These are phyloP conservation scores for Cyanidiococcus yangmingshanensis DNA, from an alignment of 23 red algal genomes.

Conservation along the genomic window DNA sequence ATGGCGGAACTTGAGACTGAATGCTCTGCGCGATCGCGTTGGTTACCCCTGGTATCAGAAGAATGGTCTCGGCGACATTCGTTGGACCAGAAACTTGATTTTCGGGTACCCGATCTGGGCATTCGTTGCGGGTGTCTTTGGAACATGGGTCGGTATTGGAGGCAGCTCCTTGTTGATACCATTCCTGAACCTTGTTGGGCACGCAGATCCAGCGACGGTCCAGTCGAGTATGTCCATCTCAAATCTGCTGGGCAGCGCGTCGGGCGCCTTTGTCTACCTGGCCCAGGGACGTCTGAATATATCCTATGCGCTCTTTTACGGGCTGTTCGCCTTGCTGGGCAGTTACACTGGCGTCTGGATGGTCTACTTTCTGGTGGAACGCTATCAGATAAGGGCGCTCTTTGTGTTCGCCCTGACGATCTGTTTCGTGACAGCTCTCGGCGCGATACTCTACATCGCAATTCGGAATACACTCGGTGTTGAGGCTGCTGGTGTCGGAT, in stretches of 20 bases:
- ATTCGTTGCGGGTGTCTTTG: neutral
- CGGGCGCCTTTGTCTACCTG: conserved; percentile 17
- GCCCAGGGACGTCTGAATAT: conserved; percentile 11
- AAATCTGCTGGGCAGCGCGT: conserved; percentile 2
- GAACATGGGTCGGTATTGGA: conserved; percentile 4
- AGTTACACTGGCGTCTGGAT: conserved; percentile 16
- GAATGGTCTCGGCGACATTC: neutral
- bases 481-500: conserved; percentile 10
- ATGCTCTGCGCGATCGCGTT: neutral
- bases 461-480: conserved; percentile 1
- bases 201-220: neutral
- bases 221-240: conserved; percentile 12
- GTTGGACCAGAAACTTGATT: neutral
- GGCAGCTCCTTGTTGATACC: conserved; percentile 10
- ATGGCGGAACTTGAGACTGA: neutral
- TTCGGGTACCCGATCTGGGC: conserved; percentile 7
- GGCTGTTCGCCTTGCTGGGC: conserved; percentile 14
- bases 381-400: conserved; percentile 4
- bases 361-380: conserved; percentile 17
- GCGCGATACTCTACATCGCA: neutral
- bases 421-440: neutral
- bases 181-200: conserved; percentile 15
- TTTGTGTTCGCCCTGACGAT: conserved; percentile 14
- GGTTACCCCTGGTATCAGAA: conserved; percentile 4
- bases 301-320: neutral